Conservation (phyloP, 306 rosid species). For the Leucaena leucocephala region DNA sequence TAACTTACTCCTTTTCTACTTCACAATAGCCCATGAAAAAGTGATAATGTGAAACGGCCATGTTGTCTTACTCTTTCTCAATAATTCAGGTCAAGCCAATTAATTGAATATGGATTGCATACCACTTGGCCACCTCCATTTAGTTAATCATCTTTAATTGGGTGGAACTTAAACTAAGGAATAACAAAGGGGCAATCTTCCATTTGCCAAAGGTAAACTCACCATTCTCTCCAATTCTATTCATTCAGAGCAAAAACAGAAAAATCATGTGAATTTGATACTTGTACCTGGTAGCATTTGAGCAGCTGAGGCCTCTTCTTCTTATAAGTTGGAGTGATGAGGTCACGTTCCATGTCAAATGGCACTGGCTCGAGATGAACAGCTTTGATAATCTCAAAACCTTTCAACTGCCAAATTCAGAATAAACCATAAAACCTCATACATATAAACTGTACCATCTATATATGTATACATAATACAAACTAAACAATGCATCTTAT, state of each 20-base stretch:
- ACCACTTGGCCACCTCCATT: constrained; percentile 2
- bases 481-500: neutral
- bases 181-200: neutral
- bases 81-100: neutral
- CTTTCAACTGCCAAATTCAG: constrained; percentile 73
- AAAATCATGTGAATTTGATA: constrained; percentile 10
- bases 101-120: neutral
- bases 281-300: constrained; percentile 79
- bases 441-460: neutral
- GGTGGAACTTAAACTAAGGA: neutral
- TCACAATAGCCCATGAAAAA: neutral
- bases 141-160: neutral
- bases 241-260: neutral
- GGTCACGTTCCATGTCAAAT: constrained; percentile 90
- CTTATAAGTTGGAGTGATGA: constrained; percentile 86
- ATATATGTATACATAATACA: too few species aligned
- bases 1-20: neutral
- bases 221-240: neutral
- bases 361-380: constrained; percentile 90
- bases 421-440: constrained; percentile 30
- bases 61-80: constrained; percentile 3
- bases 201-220: neutral
- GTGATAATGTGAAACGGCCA: neutral
- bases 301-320: constrained; percentile 87
- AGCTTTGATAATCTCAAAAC: constrained; percentile 73